Percentiles rank a stretch among this genome's conserved stretches.
Conservation (phyloP, 176 grass and related monocot species). For the Hyparrhenia diplandra region DNA sequence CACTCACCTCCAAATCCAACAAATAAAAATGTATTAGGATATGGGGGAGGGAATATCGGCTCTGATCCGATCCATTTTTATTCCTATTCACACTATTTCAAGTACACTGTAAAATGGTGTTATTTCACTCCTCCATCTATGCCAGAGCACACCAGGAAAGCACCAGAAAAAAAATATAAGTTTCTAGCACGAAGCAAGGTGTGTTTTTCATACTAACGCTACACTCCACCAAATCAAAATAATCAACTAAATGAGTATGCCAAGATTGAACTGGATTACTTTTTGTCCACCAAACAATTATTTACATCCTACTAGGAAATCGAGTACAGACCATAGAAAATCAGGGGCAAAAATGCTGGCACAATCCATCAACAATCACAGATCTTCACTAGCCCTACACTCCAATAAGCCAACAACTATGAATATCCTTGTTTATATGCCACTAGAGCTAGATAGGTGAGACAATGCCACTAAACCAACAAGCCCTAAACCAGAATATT, state of each 20-base stretch:
- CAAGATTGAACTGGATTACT: background rate
- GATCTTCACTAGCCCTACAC: background rate
- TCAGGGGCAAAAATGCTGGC: constrained; percentile 1
- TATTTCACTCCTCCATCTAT: background rate
- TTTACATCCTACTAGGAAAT: background rate
- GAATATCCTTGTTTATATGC: background rate
- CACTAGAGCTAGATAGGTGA: background rate
- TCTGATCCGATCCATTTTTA: background rate
- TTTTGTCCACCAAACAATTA: background rate
- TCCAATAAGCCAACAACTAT: constrained; percentile 10
- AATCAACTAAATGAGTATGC: background rate
- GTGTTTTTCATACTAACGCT: background rate
- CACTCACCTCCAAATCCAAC: background rate
- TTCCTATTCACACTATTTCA: background rate
- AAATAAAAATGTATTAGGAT: background rate
- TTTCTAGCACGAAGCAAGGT: background rate
- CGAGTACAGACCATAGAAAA: background rate
- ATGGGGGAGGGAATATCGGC: background rate
- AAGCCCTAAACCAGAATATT: background rate
- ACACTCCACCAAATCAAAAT: background rate
- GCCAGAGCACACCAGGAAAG: background rate
- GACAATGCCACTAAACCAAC: background rate
- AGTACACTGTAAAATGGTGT: background rate
- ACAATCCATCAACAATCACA: background rate
- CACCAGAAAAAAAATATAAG: background rate